Base-by-base conservation (phyloP, 768 basidiomycete species). In the Termitomyces sp. region DNA sequence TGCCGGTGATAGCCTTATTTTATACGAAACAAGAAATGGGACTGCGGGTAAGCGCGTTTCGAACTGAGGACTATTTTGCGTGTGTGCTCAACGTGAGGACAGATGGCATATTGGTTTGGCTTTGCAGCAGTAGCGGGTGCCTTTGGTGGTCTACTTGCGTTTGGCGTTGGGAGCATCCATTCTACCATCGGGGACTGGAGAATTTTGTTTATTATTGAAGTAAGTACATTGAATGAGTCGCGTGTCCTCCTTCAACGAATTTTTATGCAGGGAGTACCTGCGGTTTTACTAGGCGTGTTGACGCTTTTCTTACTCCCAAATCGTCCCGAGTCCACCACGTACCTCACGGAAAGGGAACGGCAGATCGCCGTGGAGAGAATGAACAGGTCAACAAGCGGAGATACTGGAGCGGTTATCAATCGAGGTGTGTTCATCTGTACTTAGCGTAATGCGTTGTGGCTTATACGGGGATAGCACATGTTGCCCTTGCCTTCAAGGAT, bases 81-180 rank as follows among this genome's bases (percentile, higher is more conserved):
- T 12, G 4, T 32, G 24, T 43, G 45, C 42, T 58, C 12, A 61
- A 16, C 48, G n/a, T 35, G 5, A 50, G 22, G 36, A 20, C 55
- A 80, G 73, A 80, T 87, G 80, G 88, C 87, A 1, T 83, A 88
- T 64, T 91, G 88, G 87, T 92, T 91, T 59, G 87, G 87, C 9
- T 92, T 91, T 66, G 89, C 90, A 5, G 89, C 90, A 3, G 82
- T 90, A 4, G 88, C 91, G 4, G 90, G 90, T 24, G 91, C 91
- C 6, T 92, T 92, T 59, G 89, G 90, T 14, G 90, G 91, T n/a
- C 72, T 92, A 46, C 81, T 93, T 43, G 90, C 91, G 3, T 92
- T 88, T 61, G 91, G 89, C 1, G 75, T 92, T 10, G 87, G 90
- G 62, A 80, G 90, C 65, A 76, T 75, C 1, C 70, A 84, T 55